Evolutionary conservation across 371 early-diverging fungal species (phyloP).

Genomic region (Mortierella sp.): DNA sequence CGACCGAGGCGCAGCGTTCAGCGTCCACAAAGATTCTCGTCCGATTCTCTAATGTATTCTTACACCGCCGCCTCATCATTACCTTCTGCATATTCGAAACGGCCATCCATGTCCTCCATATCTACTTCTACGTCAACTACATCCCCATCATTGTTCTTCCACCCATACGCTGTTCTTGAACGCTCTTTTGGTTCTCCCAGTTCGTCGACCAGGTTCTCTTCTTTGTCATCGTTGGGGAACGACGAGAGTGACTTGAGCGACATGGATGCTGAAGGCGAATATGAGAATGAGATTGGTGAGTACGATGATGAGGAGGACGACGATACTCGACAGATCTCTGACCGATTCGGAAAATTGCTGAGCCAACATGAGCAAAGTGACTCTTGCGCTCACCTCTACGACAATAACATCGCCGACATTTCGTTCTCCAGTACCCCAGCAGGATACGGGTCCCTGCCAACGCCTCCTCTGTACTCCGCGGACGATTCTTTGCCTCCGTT

Average conservation of each 20-base stretch:
- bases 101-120: no score
- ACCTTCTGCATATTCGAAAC: neutral
- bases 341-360: neutral
- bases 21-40: constrained; percentile 5
- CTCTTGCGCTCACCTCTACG: neutral
- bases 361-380: neutral
- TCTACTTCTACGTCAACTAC: neutral
- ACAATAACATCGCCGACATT: neutral
- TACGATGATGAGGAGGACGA: neutral
- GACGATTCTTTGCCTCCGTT: constrained; percentile 2
- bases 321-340: neutral
- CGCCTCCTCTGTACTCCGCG: neutral
- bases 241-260: constrained; percentile 1
- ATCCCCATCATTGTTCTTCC: constrained; percentile 4
- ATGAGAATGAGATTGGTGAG: neutral
- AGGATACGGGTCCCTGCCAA: neutral
- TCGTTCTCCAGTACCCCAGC: no score
- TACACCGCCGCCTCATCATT: neutral
- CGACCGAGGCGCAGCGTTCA: constrained; percentile 16
- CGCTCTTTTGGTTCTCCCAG: neutral
- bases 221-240: neutral
- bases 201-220: neutral
- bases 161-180: neutral
- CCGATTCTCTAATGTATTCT: neutral
- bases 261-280: constrained; percentile 1